Conservation (phyloP, 208 protist species). For the Polymyxa betae region DNA sequence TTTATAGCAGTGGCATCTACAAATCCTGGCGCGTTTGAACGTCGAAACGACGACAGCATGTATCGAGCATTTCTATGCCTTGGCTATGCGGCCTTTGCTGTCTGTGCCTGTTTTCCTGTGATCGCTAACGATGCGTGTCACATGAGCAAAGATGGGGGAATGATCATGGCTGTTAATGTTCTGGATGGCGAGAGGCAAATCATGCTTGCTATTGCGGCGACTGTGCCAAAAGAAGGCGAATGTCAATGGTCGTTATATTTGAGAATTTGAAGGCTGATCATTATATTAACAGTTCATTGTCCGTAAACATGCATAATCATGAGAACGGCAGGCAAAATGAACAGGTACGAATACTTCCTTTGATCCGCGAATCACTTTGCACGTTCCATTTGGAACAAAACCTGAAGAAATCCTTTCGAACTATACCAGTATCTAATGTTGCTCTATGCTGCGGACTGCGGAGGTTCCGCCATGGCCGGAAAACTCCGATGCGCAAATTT, state of each 20-base stretch:
- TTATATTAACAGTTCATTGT: neutral
- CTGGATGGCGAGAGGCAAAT: neutral
- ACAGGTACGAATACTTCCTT: neutral
- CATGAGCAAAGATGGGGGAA: neutral
- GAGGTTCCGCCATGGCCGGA: too few relatives aligned
- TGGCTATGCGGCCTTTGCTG: too few relatives aligned
- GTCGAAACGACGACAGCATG: too few relatives aligned
- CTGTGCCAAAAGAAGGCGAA: neutral
- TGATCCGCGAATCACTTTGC: neutral
- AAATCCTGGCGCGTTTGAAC: too few relatives aligned
- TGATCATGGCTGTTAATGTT: neutral
- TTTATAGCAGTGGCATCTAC: too few relatives aligned
- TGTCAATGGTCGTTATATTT: neutral
- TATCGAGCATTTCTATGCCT: too few relatives aligned
- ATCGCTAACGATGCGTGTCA: too few relatives aligned
- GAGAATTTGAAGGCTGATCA: too few relatives aligned
- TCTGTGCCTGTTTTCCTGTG: too few relatives aligned
- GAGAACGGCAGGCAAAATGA: neutral
- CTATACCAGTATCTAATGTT: too few relatives aligned
- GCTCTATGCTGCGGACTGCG: too few relatives aligned
- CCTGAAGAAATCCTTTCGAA: neutral
- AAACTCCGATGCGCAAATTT: too few relatives aligned
- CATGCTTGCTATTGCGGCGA: neutral
- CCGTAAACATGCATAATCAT: neutral
- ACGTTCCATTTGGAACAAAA: neutral